These are phyloP conservation scores for Colletotrichum somersetense DNA, from an alignment of 2,329 filamentous ascomycete genomes.

Conservation along the genomic window DNA sequence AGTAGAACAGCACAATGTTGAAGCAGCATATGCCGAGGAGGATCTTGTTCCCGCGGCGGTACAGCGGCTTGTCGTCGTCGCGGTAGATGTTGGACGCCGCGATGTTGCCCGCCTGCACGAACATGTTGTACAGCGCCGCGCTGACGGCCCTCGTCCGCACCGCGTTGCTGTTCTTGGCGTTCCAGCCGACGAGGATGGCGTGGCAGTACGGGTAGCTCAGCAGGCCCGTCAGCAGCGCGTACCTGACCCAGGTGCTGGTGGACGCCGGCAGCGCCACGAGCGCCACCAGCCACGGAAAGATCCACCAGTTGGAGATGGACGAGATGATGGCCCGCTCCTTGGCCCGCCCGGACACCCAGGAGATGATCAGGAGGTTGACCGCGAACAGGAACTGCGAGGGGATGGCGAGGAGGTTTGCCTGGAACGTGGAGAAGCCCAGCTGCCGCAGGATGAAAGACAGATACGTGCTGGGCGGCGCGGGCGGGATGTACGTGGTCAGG, in stretches of 20 bases:
- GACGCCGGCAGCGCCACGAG: slow-evolving; percentile 55
- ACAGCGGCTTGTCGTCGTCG: slow-evolving; percentile 66
- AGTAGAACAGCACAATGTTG: slow-evolving; percentile 61
- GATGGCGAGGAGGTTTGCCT: slow-evolving; percentile 61
- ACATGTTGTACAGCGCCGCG: slow-evolving; percentile 63
- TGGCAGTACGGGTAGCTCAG: slow-evolving; percentile 64
- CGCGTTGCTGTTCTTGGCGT: slow-evolving; percentile 60
- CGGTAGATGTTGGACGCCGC: slow-evolving; percentile 65
- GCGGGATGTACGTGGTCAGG: slow-evolving; percentile 60
- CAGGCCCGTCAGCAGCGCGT: slow-evolving; percentile 54
- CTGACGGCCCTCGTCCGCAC: slow-evolving; percentile 62
- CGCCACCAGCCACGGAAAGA: slow-evolving; percentile 61
- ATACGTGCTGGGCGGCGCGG: slow-evolving; percentile 58
- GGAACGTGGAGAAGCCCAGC: slow-evolving; percentile 59
- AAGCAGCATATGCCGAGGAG: slow-evolving; percentile 61
- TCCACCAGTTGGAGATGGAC: slow-evolving; percentile 63
- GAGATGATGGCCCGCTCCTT: slow-evolving; percentile 61
- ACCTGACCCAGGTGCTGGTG: slow-evolving; percentile 57
- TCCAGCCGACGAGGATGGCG: slow-evolving; percentile 62
- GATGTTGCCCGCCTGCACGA: slow-evolving; percentile 59
- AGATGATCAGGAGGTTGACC: slow-evolving; percentile 61
- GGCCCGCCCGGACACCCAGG: slow-evolving; percentile 58
- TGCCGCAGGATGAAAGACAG: slow-evolving; percentile 59
- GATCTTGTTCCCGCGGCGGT: slow-evolving; percentile 62
- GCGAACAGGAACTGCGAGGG: slow-evolving; percentile 60